Evolutionary conservation across 805 yeast species (phyloP).

Genomic region (Schwanniomyces polymorphus): DNA sequence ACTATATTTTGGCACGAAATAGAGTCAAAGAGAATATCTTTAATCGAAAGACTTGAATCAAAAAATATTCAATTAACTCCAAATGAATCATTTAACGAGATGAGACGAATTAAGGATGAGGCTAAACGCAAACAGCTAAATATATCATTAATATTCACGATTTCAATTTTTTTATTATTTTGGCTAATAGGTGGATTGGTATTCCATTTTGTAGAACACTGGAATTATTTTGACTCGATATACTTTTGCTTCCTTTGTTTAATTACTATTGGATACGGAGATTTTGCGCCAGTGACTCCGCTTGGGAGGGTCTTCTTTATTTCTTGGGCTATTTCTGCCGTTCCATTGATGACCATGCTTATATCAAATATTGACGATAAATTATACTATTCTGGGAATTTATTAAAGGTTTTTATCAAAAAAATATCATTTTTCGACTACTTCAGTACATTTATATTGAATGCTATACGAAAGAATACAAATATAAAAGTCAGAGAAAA

Average conservation of each 20-base stretch:
- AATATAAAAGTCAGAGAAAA: conserved; percentile 1
- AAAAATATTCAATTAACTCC: conserved; percentile 26
- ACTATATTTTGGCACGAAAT: conserved; percentile 65
- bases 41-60: conserved; percentile 9
- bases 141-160: conserved; percentile 36
- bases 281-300: conserved; percentile 57
- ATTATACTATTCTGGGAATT: conserved; percentile 32
- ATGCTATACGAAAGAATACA: conserved; percentile 4
- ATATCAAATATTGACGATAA: conserved; percentile 73
- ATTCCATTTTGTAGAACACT: conserved; percentile 59
- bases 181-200: conserved; percentile 75
- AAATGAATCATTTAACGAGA: conserved; percentile 52
- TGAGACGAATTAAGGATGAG: conserved; percentile 50
- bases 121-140: conserved; percentile 41
- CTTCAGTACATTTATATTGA: not conserved
- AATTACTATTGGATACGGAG: conserved; percentile 86
- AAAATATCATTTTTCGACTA: not conserved
- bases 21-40: conserved; percentile 46
- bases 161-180: conserved; percentile 51
- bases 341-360: conserved; percentile 83
- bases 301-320: conserved; percentile 76
- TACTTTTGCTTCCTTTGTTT: conserved; percentile 78
- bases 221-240: conserved; percentile 71
- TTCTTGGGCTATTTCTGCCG: conserved; percentile 78
- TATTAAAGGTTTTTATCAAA: conserved; percentile 3